Evolutionary conservation across 1,139 yeast species (phyloP), one percentile per base, ranked within the genome.

Genomic region (Hemisphaericaspora xylanilytica): DNA sequence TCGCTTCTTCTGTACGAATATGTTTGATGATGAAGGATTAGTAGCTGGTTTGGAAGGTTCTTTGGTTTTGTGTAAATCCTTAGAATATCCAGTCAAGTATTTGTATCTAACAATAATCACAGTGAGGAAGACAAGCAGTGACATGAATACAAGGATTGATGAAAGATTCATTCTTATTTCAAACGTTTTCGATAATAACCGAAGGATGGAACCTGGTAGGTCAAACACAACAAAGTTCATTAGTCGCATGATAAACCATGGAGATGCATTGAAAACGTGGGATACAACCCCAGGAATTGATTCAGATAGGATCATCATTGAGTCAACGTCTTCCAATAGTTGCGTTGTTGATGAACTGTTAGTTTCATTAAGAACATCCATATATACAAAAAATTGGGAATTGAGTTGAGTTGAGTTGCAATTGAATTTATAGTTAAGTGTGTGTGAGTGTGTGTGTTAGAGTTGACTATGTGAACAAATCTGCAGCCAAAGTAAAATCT

Each of bases 21-120:
- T 11, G 33, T 36, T 45, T 6, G 44, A 25, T n/a, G 44, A 20
- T 11, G 33, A 16, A 36, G 35, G 35, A 18, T 18, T 29, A 15
- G 22, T 18, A 9, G 24, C 24, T 17, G 20, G 15, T 29, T 29
- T 29, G 14, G 2, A 7, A 45, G 43, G 27, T 46, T 37, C 5
- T 63, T 37, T 14, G 14, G 26, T 32, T 15, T 38, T 39, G n/a
- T 28, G 36, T 8, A 31, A 9, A 39, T 58, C 56, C 18, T 56
- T 55, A 24, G 73, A 65, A 44, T 68, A 71, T 12, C 63, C 57
- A 3, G 70, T 62, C 22, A 70, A 53, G 43, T 64, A 69, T 38
- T 58, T 64, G 51, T 70, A 70, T 25, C 77, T 49, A 2, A 70
- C 61, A 5, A 70, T 47, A n/a, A 69, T 49, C 35, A 59, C 58